These are phyloP conservation scores for Neonectria coccinea DNA, from an alignment of 2,329 filamentous ascomycete species.

Conservation along the genomic window DNA sequence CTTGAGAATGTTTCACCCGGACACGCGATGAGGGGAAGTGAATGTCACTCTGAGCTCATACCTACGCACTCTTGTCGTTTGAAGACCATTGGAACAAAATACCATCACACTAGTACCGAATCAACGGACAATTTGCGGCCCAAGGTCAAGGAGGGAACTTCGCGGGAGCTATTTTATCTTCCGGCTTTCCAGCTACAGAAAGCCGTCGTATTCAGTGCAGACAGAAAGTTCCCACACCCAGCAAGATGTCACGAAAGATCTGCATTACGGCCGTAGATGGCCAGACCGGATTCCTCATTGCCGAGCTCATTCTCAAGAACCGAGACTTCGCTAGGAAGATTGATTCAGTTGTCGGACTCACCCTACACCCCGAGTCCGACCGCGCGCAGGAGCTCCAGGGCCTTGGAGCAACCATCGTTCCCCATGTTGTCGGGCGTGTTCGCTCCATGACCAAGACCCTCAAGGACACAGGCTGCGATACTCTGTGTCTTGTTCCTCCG, in stretches of 20 bases:
- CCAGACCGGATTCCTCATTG: conserved; percentile 63
- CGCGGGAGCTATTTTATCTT: background rate
- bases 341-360: conserved; percentile 55
- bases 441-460: conserved; percentile 54
- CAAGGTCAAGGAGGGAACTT: background rate
- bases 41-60: conserved; percentile 1
- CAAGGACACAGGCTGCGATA: conserved; percentile 57
- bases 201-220: background rate
- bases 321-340: conserved; percentile 56
- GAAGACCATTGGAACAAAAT: background rate
- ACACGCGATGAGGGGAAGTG: background rate
- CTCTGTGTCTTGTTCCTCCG: conserved; percentile 62
- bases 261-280: conserved; percentile 63
- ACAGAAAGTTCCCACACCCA: background rate
- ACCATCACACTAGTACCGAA: background rate
- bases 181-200: background rate
- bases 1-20: background rate
- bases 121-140: no score
- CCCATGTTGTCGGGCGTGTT: conserved; percentile 56
- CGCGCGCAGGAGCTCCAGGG: conserved; percentile 55
- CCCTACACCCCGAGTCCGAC: conserved; percentile 53
- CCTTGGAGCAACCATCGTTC: conserved; percentile 57
- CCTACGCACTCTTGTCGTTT: background rate
- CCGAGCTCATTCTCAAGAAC: conserved; percentile 60
- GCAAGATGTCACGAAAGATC: conserved; percentile 59